These are phyloP conservation scores for Phaseolus lunatus DNA, from an alignment of 306 rosid genomes.

Conservation along the genomic window DNA sequence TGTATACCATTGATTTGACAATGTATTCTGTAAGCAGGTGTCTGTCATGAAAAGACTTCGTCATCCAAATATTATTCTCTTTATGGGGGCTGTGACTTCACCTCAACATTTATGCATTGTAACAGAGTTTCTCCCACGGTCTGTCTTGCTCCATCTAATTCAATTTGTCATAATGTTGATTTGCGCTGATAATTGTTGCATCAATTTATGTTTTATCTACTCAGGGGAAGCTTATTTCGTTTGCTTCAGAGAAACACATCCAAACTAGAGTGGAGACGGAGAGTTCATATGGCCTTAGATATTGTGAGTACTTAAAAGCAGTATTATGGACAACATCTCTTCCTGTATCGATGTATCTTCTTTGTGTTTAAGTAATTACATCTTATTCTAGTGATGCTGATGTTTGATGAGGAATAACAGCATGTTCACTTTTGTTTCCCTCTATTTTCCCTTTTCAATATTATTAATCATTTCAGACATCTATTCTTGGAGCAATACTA, in stretches of 20 bases:
- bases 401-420: background rate
- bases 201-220: slow-evolving; percentile 46
- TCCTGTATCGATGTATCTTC: background rate
- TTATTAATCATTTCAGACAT: slow-evolving; percentile 25
- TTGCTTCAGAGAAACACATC: slow-evolving; percentile 77
- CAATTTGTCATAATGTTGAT: slow-evolving; percentile 8
- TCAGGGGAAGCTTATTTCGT: slow-evolving; percentile 96
- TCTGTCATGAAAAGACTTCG: slow-evolving; percentile 97
- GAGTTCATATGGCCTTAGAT: slow-evolving; percentile 90
- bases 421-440: slow-evolving; percentile 14
- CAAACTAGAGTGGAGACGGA: slow-evolving; percentile 94
- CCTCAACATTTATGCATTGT: slow-evolving; percentile 89
- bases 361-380: background rate
- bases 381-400: background rate
- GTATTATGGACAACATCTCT: slow-evolving; percentile 20
- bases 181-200: slow-evolving; percentile 44
- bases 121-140: slow-evolving; percentile 99
- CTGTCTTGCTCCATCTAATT: slow-evolving; percentile 42
- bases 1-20: slow-evolving; percentile 40
- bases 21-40: slow-evolving; percentile 63
- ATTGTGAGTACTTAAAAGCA: slow-evolving; percentile 69
- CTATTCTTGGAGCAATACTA: slow-evolving; percentile 29
- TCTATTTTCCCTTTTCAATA: background rate
- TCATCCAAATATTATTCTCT: slow-evolving; percentile 94
- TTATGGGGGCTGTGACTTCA: slow-evolving; percentile 99